A percentile compares a stretch with the other conserved stretches of the same genome.
phyloP scores from a whole-genome alignment of 371 early-diverging fungal genomes.

The Rhizopus microsporus region DNA sequence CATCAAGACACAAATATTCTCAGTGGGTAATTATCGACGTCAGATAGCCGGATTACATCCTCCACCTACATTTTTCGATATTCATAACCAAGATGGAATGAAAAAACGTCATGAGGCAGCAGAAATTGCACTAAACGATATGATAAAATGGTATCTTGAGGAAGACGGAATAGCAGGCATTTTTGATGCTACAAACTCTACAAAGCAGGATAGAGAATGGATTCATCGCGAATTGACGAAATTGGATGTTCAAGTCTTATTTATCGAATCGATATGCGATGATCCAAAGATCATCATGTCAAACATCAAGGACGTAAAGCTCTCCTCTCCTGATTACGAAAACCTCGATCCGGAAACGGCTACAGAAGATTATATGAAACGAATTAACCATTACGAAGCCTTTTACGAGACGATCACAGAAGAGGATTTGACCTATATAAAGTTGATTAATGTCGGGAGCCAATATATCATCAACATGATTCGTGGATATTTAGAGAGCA shows the following conservation, averaged over 20 bases:
- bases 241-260: conserved; percentile 84
- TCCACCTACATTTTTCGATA: conserved; percentile 89
- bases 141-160: conserved; percentile 86
- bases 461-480: conserved; percentile 86
- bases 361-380: conserved; percentile 83
- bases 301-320: conserved; percentile 93
- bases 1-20: conserved; percentile 86
- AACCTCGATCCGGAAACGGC: conserved; percentile 74
- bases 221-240: conserved; percentile 66
- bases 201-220: conserved; percentile 76
- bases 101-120: conserved; percentile 82
- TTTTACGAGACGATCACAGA: conserved; percentile 87
- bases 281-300: conserved; percentile 79
- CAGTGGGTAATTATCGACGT: conserved; percentile 93
- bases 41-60: conserved; percentile 80
- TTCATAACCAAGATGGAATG: conserved; percentile 71
- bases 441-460: conserved; percentile 90
- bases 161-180: conserved; percentile 80
- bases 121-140: conserved; percentile 78
- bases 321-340: conserved; percentile 91
- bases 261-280: conserved; percentile 94
- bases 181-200: conserved; percentile 97
- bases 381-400: conserved; percentile 88
- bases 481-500: conserved; percentile 89
- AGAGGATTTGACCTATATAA: conserved; percentile 82